Base-by-base conservation (phyloP, 306 rosid genomes). In the Vachellia collinsii region DNA sequence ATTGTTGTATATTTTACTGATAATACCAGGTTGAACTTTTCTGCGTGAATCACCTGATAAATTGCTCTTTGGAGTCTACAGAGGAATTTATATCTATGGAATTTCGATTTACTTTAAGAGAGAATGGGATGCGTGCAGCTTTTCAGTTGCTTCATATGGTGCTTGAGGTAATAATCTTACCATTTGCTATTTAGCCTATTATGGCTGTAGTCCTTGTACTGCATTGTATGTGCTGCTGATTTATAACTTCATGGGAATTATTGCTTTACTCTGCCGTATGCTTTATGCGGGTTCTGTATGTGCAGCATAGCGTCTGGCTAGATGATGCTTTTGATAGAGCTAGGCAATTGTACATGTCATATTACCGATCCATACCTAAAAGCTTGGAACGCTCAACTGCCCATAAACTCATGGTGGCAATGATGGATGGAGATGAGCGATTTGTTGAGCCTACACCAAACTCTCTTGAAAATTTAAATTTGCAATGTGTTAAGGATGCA, bases 351-450 rank as follows among this genome's bases (percentile, higher is more conserved):
- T 95, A 95, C 85, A 80, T 95, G 81, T 93, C 99, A 47, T 93
- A 93, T 88, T 93, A 95, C 76, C 92, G 97, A 72, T 95, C 99
- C 81, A 95, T 95, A 84, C 98, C 99, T 36, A 95, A 95, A 90
- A 95, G 99, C 88, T 86, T 95, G 91, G 99, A 93, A 86, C 98
- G 99, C 34, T 93, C 99, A 64, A 95, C 99, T 88, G 99, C 99
- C 79, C 98, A 95, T 88, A 95, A 93, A 84, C 99, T 95, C 87
- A 93, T 95, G 99, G 84, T 90, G 72, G 99, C 98, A 80, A 95
- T 95, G 99, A 77, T 93, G 89, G 91, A 90, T 77, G 97, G 96
- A 67, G 99, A 95, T 61, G 99, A 95, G 83, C 87, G 99, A 54
- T 95, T 95, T 88, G 93, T 90, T 53, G 98, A 95, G 92, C 99